Percentiles rank a stretch among this genome's conserved stretches.
Evolutionary conservation across 345 rosid genomes (phyloP).

Genomic region (Salix purpurea): DNA sequence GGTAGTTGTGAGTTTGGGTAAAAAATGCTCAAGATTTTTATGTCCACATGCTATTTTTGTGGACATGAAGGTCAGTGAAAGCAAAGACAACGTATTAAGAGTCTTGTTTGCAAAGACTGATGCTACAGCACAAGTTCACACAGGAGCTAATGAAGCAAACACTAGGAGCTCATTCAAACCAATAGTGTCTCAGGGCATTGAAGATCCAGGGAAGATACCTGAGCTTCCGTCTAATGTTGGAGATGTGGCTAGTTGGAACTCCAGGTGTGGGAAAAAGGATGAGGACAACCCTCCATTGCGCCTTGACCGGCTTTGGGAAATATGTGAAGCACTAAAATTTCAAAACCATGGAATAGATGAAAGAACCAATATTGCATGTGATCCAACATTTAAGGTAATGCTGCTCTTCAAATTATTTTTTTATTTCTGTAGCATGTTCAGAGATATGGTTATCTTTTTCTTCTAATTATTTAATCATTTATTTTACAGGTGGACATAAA

Average conservation of each 20-base stretch:
- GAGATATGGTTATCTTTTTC: background rate
- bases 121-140: background rate
- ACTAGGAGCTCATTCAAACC: background rate
- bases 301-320: slow-evolving; percentile 11
- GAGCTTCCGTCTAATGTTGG: background rate
- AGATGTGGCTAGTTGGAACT: background rate
- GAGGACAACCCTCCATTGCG: background rate
- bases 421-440: background rate
- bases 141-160: background rate
- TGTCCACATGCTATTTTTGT: slow-evolving; percentile 24
- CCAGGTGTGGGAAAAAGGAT: background rate
- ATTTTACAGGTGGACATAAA: slow-evolving; percentile 12
- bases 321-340: slow-evolving; percentile 1
- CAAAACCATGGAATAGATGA: background rate
- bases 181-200: background rate
- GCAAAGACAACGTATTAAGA: slow-evolving; percentile 24
- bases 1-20: slow-evolving; percentile 16
- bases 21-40: background rate
- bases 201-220: slow-evolving; percentile 8
- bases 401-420: background rate
- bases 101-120: slow-evolving; percentile 18
- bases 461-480: background rate
- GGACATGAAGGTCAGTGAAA: slow-evolving; percentile 24
- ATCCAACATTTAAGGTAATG: slow-evolving; percentile 11
- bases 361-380: background rate